A percentile compares a stretch with the other conserved stretches of the same genome.
These are phyloP conservation scores for Calonectria leucothoes DNA, from an alignment of 2,329 filamentous ascomycete species.

Conservation along the genomic window DNA sequence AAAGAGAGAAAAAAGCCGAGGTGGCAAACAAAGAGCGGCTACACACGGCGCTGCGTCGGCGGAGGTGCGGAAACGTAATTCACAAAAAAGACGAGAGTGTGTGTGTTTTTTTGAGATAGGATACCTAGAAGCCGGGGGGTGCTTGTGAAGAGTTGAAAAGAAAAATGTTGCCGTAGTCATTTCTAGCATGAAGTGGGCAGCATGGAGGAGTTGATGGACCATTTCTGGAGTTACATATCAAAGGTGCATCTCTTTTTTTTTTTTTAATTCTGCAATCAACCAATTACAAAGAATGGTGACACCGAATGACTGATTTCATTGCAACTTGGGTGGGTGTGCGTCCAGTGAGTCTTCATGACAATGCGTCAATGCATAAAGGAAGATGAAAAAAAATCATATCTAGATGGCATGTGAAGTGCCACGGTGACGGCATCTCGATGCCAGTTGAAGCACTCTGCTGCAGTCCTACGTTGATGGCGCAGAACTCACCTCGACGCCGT, in stretches of 20 bases:
- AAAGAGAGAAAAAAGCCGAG: background rate
- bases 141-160: background rate
- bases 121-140: slow-evolving; percentile 21
- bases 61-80: slow-evolving; percentile 26
- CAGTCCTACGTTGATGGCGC: background rate
- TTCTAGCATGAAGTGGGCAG: background rate
- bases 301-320: background rate
- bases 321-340: background rate
- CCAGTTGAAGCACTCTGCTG: background rate
- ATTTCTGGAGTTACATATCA: slow-evolving; percentile 7
- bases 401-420: background rate
- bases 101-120: slow-evolving; percentile 15
- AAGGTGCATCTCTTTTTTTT: background rate
- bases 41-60: slow-evolving; percentile 33
- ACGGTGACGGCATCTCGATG: background rate
- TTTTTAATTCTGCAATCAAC: background rate
- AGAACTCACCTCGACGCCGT: background rate
- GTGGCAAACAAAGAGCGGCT: slow-evolving; percentile 35
- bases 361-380: too few species aligned
- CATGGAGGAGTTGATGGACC: slow-evolving; percentile 7
- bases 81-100: too few species aligned
- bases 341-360: background rate
- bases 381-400: background rate
- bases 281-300: background rate
- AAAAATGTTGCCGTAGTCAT: background rate